Base-by-base conservation (phyloP, 2,329 filamentous ascomycete species). In the Colletotrichum musicola region DNA sequence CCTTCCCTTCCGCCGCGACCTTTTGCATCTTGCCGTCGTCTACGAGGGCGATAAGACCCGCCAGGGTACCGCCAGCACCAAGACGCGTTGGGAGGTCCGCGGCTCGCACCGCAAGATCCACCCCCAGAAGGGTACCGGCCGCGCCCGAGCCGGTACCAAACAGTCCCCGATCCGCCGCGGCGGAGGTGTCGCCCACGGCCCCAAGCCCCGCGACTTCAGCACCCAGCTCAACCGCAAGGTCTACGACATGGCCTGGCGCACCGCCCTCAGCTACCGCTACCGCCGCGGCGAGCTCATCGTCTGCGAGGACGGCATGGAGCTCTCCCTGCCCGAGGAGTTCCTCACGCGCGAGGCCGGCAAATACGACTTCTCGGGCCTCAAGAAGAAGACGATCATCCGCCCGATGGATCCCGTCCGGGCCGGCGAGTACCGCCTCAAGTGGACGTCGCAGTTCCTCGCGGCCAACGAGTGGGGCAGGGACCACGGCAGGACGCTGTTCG, bases 161-260 rank as follows among this genome's bases (percentile, higher is more conserved):
- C 94, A 97, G 81, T 94, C 90, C 53, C 96, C 96, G 3, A 88
- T 97, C 79, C 82, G 94, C 49, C 86, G 87, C 71, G 96, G 96
- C 72, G 96, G 96, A 80, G 95, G 94, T 81, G 95, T 97, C 74
- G 85, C 90, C 0, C 93, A 94, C 76, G 96, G 96, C n/a, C 96
- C 96, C 30, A 91, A 95, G 74, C 95, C 95, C 27, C 88, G 96
- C 78, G 94, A 98, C 82, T 99, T 99, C 77, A 89, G 89, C 69
- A 97, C 95, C 22, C 87, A 88, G 16, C 85, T 99, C 63, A 94
- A 92, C 74, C 87, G 88, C 77, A 98, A 98, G 84, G 89, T 97
- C 55, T 99, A 99, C 83, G 95, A 98, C 81, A 86, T 97, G 74
- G 96, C 96, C 10, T 98, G 94, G 93, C 90, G 96, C 77, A 98